Base-by-base conservation (phyloP, 768 basidiomycete genomes). In the Tricholoma sp. region DNA sequence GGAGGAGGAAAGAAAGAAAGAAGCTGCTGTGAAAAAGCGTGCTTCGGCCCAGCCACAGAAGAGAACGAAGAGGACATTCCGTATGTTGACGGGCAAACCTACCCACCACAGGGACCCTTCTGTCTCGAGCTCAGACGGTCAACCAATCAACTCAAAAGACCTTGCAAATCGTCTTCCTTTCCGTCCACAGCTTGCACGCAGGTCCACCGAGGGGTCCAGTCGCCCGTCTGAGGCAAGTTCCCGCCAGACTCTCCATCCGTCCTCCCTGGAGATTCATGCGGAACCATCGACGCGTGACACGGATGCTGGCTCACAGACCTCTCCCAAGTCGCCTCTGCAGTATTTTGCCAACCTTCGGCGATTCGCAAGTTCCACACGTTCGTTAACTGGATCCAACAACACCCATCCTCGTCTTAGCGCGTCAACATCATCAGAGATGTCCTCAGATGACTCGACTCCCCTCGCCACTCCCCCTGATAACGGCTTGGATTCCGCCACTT, bases 401-500 rank as follows among this genome's bases (percentile, higher is more conserved):
- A 60, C 74, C 1, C 76, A 79, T 54, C 74, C 79, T 21, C 79
- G 88, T 14, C 72, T 82, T 34, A 90, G 88, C 64, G 72, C 81
- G 53, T 86, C 84, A 22, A 70, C 73, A 19, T 81, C 79, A 1
- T 84, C 83, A 1, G 81, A 83, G 61, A 69, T 84, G 55, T 88
- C 86, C 0, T 86, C 84, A 5, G 87, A 89, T 60, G 86, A 88
- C 62, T 86, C 85, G 22, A 76, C 77, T 31, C 72, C 79, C 19
- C 77, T 85, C n/a, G 71, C 76, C 5, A 86, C 83, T 18, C 86
- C 86, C 27, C 78, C 84, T 6, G 74, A 84, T 58, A 68, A 73
- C 63, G 68, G 73, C 58, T 12, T 72, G 50, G 70, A 73, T 50
- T 73, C 76, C 53, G 57, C 67, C 49, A 57, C 59, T 34, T 67